These are phyloP conservation scores for Tetrapisispora arboricola DNA, from an alignment of 805 yeast genomes.

Conservation along the genomic window DNA sequence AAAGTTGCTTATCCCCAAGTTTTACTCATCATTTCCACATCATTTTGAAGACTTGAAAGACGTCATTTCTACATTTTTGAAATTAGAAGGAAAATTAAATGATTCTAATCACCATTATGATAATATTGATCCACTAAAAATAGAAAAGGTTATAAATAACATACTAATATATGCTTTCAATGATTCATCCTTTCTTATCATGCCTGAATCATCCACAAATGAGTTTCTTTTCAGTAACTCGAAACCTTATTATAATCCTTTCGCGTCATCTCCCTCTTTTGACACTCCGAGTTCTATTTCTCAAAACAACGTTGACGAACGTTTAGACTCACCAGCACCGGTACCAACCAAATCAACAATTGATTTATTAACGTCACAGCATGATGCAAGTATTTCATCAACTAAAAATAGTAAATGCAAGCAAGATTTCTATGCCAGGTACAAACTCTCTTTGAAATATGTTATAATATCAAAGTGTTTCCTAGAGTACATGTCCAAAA, in stretches of 20 bases:
- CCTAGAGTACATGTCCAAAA: constrained; percentile 15
- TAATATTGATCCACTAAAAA: constrained; percentile 14
- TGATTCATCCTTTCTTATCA: constrained; percentile 25
- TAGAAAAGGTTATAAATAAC: constrained; percentile 23
- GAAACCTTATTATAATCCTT: constrained; percentile 7
- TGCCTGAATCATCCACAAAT: constrained; percentile 20
- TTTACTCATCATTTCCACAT: constrained; percentile 14
- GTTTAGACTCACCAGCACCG: not conserved
- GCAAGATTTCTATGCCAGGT: constrained; percentile 23
- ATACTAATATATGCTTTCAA: constrained; percentile 26
- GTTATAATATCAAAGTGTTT: constrained; percentile 22
- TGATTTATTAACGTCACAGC: constrained; percentile 5
- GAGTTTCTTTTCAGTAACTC: constrained; percentile 17
- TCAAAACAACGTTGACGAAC: not conserved
- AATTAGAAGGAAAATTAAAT: not conserved
- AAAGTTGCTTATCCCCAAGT: constrained; percentile 19
- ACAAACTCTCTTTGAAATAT: constrained; percentile 23
- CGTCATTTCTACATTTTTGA: constrained; percentile 4
- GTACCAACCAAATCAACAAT: constrained; percentile 9
- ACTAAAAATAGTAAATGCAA: not conserved
- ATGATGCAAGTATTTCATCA: no score
- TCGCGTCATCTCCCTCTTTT: constrained; percentile 2
- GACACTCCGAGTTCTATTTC: not conserved
- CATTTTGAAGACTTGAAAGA: constrained; percentile 17
- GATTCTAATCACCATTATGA: constrained; percentile 4